Evolutionary conservation across 2,329 filamentous ascomycete species (phyloP).

Genomic region (Coniosporium tulheliwenetii): DNA sequence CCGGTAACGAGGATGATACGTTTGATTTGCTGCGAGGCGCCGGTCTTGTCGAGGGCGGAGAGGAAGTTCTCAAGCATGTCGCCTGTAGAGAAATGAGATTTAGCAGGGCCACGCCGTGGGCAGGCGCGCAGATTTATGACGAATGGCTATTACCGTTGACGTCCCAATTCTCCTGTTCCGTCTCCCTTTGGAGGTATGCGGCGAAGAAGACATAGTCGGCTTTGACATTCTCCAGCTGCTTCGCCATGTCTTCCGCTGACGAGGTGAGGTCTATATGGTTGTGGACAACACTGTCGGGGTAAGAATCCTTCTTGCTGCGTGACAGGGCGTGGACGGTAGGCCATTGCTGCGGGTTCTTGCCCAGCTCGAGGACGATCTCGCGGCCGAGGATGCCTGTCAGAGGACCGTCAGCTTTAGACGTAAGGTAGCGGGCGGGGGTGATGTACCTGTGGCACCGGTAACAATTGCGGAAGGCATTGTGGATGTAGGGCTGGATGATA

Average conservation of each 20-base stretch:
- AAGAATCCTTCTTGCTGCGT: conserved; percentile 20
- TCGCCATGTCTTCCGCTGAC: conserved; percentile 19
- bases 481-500: background rate
- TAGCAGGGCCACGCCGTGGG: too few relatives aligned
- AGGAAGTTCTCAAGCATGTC: conserved; percentile 34
- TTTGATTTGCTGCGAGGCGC: conserved; percentile 25
- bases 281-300: conserved; percentile 21
- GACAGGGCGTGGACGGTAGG: conserved; percentile 24
- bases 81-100: conserved; percentile 8
- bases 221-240: conserved; percentile 17
- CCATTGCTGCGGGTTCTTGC: conserved; percentile 18
- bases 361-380: conserved; percentile 23
- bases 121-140: background rate
- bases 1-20: conserved; percentile 34
- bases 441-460: conserved; percentile 14
- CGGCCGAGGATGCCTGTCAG: conserved; percentile 22
- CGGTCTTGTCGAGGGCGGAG: conserved; percentile 25
- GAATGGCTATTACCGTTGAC: conserved; percentile 14
- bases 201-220: conserved; percentile 28
- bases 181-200: conserved; percentile 24
- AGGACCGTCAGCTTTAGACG: background rate
- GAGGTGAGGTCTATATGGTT: conserved; percentile 21
- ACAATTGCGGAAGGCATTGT: conserved; percentile 16
- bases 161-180: conserved; percentile 18
- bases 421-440: background rate